A percentile compares a stretch with the other conserved stretches of the same genome.
Evolutionary conservation across 257 asterid species (phyloP).

Genomic region (Solanum ossicruentum): DNA sequence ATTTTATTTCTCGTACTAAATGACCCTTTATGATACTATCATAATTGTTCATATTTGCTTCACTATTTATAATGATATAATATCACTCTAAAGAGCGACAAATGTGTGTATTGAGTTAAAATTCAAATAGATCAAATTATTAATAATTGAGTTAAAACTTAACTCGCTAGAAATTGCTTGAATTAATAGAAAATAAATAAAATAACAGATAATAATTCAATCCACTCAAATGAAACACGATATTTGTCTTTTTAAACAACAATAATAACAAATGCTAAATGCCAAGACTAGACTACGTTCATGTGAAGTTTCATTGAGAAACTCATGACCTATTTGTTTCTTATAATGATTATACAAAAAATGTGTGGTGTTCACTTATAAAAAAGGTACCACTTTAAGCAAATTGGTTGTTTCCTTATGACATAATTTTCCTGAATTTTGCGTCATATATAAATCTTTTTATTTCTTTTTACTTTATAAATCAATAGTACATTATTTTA

Average conservation of each 20-base stretch:
- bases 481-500: neutral
- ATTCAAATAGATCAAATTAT: neutral
- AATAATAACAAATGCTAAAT: neutral
- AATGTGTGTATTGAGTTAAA: neutral
- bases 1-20: too few relatives aligned
- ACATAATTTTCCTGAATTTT: neutral
- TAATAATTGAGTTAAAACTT: neutral
- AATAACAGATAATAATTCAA: neutral
- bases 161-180: fast-evolving
- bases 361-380: neutral
- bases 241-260: neutral
- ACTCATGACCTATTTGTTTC: neutral
- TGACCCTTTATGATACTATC: too few relatives aligned
- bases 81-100: neutral
- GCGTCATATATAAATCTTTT: neutral
- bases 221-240: neutral
- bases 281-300: neutral
- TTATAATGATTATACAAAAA: neutral
- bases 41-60: neutral
- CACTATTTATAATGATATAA: neutral
- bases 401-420: neutral
- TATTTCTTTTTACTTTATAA: neutral
- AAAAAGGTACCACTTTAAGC: neutral
- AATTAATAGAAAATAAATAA: neutral
- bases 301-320: neutral